Evolutionary conservation across 75 land plant species (phyloP).

Genomic region (Cupressus sempervirens): DNA sequence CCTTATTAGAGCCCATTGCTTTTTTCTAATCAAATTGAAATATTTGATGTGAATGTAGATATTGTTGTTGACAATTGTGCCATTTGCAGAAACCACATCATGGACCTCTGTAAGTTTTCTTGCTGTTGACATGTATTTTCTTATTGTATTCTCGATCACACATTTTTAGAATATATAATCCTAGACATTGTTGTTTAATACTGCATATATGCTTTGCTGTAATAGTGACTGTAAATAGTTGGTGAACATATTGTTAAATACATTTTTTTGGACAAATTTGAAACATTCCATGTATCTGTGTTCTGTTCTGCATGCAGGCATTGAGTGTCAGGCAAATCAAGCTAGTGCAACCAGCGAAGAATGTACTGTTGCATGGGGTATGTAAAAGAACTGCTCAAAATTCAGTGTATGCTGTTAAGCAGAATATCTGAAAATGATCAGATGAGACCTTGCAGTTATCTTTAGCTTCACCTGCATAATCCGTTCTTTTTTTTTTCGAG

Average conservation of each 20-base stretch:
- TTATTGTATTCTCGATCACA: background rate
- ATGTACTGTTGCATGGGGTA: slow-evolving; percentile 99
- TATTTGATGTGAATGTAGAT: slow-evolving; percentile 48
- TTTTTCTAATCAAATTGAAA: background rate
- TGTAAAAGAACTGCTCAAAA: slow-evolving; percentile 9
- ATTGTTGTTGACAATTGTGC: slow-evolving; percentile 99
- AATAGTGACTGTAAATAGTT: background rate
- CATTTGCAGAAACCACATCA: slow-evolving; percentile 97
- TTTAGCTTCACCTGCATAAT: background rate
- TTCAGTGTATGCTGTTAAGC: background rate
- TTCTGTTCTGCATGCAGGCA: slow-evolving; percentile 42
- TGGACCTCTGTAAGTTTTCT: slow-evolving; percentile 86
- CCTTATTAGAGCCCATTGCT: background rate
- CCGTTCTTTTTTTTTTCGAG: background rate
- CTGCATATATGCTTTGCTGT: background rate
- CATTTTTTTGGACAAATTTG: background rate
- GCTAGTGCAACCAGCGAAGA: slow-evolving; percentile 99
- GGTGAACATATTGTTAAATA: no score
- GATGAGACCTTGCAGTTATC: background rate
- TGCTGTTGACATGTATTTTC: background rate
- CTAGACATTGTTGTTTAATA: background rate
- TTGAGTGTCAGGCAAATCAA: slow-evolving; percentile 99
- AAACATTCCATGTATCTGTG: background rate
- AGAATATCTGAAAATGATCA: background rate
- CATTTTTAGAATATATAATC: background rate